Conservation (phyloP, 192 early-diverging fungal genomes). For the Diversispora epigaea region DNA sequence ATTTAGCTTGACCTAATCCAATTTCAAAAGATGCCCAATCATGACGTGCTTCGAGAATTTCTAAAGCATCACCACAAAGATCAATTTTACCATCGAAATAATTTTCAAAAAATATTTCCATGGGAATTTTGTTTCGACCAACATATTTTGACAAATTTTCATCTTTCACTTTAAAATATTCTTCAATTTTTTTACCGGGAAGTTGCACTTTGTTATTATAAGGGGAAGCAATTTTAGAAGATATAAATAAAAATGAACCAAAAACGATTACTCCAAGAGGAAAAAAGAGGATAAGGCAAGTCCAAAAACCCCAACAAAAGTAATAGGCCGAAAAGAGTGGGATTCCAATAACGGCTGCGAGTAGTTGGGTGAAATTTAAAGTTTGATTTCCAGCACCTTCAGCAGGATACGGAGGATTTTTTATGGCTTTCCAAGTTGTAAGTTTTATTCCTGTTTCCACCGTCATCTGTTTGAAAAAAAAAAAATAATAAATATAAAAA, state of each 20-base stretch:
- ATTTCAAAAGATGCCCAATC: slow-evolving; percentile 93
- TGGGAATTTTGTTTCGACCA: slow-evolving; percentile 87
- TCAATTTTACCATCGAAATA: slow-evolving; percentile 98
- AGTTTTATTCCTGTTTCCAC: not conserved
- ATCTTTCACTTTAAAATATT: slow-evolving; percentile 90
- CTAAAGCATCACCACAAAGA: slow-evolving; percentile 81
- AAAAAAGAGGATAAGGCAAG: slow-evolving; percentile 60
- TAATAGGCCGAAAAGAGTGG: slow-evolving; percentile 66
- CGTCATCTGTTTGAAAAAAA: not conserved
- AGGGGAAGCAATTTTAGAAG: slow-evolving; percentile 64
- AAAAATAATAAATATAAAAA: not conserved
- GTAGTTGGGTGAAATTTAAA: slow-evolving; percentile 74
- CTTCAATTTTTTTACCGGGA: slow-evolving; percentile 78
- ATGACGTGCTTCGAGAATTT: slow-evolving; percentile 86
- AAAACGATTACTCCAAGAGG: slow-evolving; percentile 72
- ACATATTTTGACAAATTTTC: slow-evolving; percentile 70
- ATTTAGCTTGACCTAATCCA: slow-evolving; percentile 81
- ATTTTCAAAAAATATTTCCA: slow-evolving; percentile 96
- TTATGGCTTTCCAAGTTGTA: slow-evolving; percentile 52
- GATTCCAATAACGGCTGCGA: slow-evolving; percentile 57
- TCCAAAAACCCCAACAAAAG: slow-evolving; percentile 62
- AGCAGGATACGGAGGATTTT: slow-evolving; percentile 63
- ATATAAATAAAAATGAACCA: slow-evolving; percentile 65
- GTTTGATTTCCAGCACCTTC: slow-evolving; percentile 85
- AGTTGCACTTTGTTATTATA: slow-evolving; percentile 68